phyloP scores from a whole-genome alignment of 305 asterid species.

The Fraxinus baroniana region DNA sequence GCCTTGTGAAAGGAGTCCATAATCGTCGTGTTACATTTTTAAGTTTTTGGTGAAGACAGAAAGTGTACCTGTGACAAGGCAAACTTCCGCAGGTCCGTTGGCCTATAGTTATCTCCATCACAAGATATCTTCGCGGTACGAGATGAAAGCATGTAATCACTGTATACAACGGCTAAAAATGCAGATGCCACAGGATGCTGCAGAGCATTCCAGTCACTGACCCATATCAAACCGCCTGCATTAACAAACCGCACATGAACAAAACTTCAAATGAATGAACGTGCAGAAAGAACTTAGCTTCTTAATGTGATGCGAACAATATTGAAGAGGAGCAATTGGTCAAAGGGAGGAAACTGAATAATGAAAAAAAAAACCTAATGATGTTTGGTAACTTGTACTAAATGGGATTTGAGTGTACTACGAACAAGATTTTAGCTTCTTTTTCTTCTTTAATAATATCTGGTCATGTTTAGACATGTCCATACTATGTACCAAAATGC shows the following conservation, averaged over 20 bases:
- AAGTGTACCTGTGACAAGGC: slow-evolving; percentile 74
- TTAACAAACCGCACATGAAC: neutral
- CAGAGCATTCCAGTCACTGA: slow-evolving; percentile 80
- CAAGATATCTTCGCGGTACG: slow-evolving; percentile 67
- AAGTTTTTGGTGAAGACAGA: slow-evolving; percentile 6
- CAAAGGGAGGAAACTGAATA: neutral
- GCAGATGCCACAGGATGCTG: slow-evolving; percentile 98
- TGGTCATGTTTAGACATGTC: neutral
- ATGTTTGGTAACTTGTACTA: neutral
- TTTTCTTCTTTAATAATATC: neutral
- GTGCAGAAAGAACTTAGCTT: neutral
- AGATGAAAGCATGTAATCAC: slow-evolving; percentile 93
- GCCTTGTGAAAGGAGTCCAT: neutral
- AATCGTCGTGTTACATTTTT: neutral
- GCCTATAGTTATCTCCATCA: slow-evolving; percentile 48
- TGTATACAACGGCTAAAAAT: slow-evolving; percentile 72
- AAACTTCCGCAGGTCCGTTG: slow-evolving; percentile 78
- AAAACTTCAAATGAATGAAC: neutral
- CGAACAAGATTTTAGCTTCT: neutral
- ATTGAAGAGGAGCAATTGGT: neutral
- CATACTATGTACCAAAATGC: neutral
- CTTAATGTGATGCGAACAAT: neutral
- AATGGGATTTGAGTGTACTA: neutral
- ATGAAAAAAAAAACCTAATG: neutral
- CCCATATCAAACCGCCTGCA: slow-evolving; percentile 85